phyloP scores from a whole-genome alignment of 2,329 filamentous ascomycete genomes.

The Teratosphaeria destructans region DNA sequence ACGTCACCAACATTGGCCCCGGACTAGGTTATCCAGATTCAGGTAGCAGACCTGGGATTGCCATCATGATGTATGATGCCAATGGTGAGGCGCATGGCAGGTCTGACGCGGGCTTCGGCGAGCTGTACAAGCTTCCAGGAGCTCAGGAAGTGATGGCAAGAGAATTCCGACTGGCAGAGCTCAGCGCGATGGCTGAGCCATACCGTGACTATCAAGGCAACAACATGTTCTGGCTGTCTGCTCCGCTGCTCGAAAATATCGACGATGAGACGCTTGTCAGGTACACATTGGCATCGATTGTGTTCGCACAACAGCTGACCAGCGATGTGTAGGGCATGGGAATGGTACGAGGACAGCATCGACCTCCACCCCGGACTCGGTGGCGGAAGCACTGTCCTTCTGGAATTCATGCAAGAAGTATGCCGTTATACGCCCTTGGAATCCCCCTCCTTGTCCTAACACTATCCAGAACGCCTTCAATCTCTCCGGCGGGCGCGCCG shows the following conservation, averaged over 20 bases:
- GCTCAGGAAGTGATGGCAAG: conserved; percentile 14
- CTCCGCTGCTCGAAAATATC: conserved; percentile 15
- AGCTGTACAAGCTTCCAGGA: conserved; percentile 19
- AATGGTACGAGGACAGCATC: conserved; percentile 19
- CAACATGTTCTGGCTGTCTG: conserved; percentile 16
- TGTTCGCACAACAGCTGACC: neutral
- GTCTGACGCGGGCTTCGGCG: conserved; percentile 18
- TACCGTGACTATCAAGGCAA: conserved; percentile 13
- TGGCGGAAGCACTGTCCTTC: conserved; percentile 14
- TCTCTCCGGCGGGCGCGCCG: conserved; percentile 7
- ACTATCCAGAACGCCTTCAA: conserved; percentile 10
- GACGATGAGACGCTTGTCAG: conserved; percentile 16
- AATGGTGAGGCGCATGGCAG: conserved; percentile 23
- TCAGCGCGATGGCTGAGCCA: conserved; percentile 16
- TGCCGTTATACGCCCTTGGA: neutral
- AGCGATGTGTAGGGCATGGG: conserved; percentile 10
- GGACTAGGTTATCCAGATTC: conserved; percentile 13
- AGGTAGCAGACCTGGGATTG: conserved; percentile 14
- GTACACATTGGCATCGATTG: neutral
- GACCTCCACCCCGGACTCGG: conserved; percentile 10
- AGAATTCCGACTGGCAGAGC: conserved; percentile 13
- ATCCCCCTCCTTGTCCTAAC: neutral
- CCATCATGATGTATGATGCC: conserved; percentile 22
- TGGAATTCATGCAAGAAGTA: conserved; percentile 22
- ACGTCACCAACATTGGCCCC: conserved; percentile 18